Percentiles rank a stretch among this genome's conserved stretches.
Conservation (phyloP, 2,329 filamentous ascomycete species). For the Paecilomyces variotii region DNA sequence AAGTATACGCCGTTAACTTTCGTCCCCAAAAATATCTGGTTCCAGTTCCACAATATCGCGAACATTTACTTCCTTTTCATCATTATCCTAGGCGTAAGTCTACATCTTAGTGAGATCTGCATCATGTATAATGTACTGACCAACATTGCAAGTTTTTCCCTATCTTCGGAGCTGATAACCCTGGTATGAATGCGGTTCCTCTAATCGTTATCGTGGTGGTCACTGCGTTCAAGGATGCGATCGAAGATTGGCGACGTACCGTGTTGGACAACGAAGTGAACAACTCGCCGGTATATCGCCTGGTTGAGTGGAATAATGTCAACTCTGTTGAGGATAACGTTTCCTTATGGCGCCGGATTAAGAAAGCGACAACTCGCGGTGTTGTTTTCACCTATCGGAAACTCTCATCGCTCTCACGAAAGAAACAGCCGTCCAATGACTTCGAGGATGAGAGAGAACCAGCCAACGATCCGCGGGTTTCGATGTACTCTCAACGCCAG, state of each 20-base stretch:
- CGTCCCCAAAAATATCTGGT: constrained; percentile 91
- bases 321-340: constrained; percentile 85
- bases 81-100: constrained; percentile 84
- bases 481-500: constrained; percentile 47
- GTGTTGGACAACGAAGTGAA: constrained; percentile 88
- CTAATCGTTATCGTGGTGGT: constrained; percentile 85
- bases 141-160: constrained; percentile 67
- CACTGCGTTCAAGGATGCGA: constrained; percentile 86
- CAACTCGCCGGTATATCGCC: constrained; percentile 86
- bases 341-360: constrained; percentile 76
- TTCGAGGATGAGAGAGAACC: constrained; percentile 49
- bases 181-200: constrained; percentile 80
- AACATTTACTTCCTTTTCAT: constrained; percentile 98
- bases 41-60: constrained; percentile 97
- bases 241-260: constrained; percentile 91
- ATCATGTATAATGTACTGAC: not conserved
- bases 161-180: constrained; percentile 88
- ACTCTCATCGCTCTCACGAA: constrained; percentile 41
- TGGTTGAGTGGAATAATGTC: constrained; percentile 85
- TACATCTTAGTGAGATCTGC: not conserved
- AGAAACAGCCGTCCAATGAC: constrained; percentile 27
- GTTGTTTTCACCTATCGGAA: constrained; percentile 49
- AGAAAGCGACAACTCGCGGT: constrained; percentile 71
- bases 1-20: constrained; percentile 97
- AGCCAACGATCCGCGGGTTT: constrained; percentile 54